Base-by-base conservation (phyloP, 1,139 yeast species). In the Eremothecium sinecaudum region DNA sequence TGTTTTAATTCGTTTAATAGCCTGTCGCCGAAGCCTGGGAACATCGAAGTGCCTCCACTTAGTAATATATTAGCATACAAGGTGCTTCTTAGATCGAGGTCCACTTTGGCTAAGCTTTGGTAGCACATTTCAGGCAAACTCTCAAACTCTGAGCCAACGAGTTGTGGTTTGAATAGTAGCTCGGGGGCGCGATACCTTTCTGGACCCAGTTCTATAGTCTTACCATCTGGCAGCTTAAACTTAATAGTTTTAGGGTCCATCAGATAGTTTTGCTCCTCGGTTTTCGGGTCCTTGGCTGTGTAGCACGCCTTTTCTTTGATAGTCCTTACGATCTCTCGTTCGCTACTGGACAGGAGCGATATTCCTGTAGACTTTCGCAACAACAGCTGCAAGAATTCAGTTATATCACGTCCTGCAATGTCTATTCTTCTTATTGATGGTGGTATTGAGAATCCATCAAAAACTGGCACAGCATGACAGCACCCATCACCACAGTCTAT, bases 401-500 rank as follows among this genome's bases (percentile, higher is more conserved):
- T 83, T 9, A 87, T 70, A 48, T 86, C 95, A 34, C 93, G 59
- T 0, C 97, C 97, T 0, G 93, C 96, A 18, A 84, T 59, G 52
- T 86, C 93, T 47, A 80, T 67, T 39, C 96, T 61, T 53, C 73
- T 73, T 12, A 83, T 74, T 2, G 92, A 76, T 2, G 78, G 67
- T 0, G 87, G 77, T 18, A 87, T 57, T 5, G 90, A 67, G 56
- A 83, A 86, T 4, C 97, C 97, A 40, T 84, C 90, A 56, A 72
- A 87, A 0, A 90, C 84, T 0, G 97, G 95, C 1, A 84, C 94
- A 6, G 83, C 69, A 52, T 82, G 90, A 29, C 81, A 73, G 16
- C 84, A 94, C 3, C 96, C 96, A 53, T 87, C 97, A 3, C 97
- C 97, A 24, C 81, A 73, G 54, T 87, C 96, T 10, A 87, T 57